phyloP scores from a whole-genome alignment of 148 eudicot species.

The Drosera capensis region DNA sequence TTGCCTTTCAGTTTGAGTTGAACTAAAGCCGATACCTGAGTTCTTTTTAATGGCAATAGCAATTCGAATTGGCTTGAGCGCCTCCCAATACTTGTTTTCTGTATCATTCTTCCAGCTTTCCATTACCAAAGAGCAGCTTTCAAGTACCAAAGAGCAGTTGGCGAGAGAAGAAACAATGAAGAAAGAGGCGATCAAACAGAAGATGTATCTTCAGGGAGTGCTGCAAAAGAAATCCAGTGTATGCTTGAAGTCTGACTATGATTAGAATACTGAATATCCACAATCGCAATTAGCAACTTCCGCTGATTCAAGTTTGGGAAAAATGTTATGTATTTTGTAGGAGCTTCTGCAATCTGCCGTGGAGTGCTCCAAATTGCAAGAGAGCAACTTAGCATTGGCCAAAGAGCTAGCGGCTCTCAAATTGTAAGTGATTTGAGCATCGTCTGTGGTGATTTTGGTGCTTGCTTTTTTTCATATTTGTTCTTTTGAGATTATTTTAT shows the following conservation, averaged over 20 bases:
- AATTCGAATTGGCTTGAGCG: too few species aligned
- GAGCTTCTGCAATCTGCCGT: constrained; percentile 44
- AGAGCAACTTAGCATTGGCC: constrained; percentile 58
- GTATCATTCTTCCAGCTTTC: constrained; percentile 25
- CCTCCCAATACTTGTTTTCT: background rate
- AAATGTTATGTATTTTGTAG: constrained; percentile 16
- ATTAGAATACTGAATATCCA: background rate
- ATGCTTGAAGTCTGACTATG: constrained; percentile 3
- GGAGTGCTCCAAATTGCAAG: constrained; percentile 46
- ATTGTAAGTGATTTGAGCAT: constrained; percentile 26
- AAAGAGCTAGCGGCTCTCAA: constrained; percentile 82
- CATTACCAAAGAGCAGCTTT: constrained; percentile 39
- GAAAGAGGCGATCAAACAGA: constrained; percentile 46
- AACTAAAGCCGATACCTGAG: too few species aligned
- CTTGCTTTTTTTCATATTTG: background rate
- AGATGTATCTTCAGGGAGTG: constrained; percentile 25
- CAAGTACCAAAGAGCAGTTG: constrained; percentile 37
- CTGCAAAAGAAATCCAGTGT: constrained; percentile 53
- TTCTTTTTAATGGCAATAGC: too few species aligned
- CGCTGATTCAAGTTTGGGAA: background rate
- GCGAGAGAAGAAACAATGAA: constrained; percentile 32
- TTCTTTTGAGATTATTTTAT: background rate
- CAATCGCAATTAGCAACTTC: background rate
- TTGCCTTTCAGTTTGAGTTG: too few species aligned
- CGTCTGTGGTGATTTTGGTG: background rate